phyloP scores from a whole-genome alignment of 371 early-diverging fungal genomes.

The Lichtheimia corymbifera region DNA sequence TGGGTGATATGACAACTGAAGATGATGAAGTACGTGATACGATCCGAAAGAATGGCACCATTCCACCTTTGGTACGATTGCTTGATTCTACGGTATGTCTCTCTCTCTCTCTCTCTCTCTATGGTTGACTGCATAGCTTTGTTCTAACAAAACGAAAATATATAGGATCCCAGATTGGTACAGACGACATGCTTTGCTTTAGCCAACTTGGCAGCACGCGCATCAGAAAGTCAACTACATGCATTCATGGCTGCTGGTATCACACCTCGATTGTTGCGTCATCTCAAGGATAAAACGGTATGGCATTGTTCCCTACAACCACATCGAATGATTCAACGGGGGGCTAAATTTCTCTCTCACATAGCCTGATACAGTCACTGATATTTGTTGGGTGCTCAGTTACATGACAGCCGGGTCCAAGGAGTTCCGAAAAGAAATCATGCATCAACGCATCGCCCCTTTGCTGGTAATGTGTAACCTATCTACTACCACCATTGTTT shows the following conservation, averaged over 20 bases:
- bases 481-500: background rate
- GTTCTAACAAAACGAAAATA: background rate
- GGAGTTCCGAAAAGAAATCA: slow-evolving; percentile 45
- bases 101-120: background rate
- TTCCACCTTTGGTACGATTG: slow-evolving; percentile 57
- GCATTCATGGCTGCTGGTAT: slow-evolving; percentile 49
- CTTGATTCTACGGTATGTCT: slow-evolving; percentile 45
- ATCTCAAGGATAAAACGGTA: slow-evolving; percentile 41
- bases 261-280: slow-evolving; percentile 38
- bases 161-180: slow-evolving; percentile 55
- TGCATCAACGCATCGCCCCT: slow-evolving; percentile 20
- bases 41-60: slow-evolving; percentile 61
- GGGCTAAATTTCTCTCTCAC: background rate
- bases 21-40: slow-evolving; percentile 58
- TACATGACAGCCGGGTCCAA: slow-evolving; percentile 69
- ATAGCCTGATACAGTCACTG: slow-evolving; percentile 61
- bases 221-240: slow-evolving; percentile 54
- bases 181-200: slow-evolving; percentile 78
- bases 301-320: background rate
- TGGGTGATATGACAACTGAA: slow-evolving; percentile 74
- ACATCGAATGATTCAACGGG: too few species aligned
- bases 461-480: slow-evolving; percentile 6
- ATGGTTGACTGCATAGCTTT: background rate
- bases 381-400: slow-evolving; percentile 71
- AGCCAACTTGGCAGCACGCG: slow-evolving; percentile 69